Evolutionary conservation across 1,284 basidiomycete genomes (phyloP).

Genomic region (Ustilago nuda): DNA sequence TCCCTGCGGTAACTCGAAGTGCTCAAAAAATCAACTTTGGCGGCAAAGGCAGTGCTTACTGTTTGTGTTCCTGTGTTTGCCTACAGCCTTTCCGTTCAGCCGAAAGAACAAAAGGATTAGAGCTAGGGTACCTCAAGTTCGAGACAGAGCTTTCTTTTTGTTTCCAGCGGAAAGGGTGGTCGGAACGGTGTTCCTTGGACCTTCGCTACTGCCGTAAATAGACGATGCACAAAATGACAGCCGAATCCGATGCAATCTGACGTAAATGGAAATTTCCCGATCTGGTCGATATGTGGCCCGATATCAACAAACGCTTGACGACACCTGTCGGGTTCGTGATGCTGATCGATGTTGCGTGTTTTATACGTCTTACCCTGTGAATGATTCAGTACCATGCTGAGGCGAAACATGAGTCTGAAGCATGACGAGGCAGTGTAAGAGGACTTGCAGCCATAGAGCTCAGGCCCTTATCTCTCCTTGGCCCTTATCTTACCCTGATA

Average conservation of each 20-base stretch:
- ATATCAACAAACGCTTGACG: not conserved
- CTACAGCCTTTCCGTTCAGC: not conserved
- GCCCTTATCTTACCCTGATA: no score
- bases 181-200: not conserved
- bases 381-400: no score
- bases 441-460: no score
- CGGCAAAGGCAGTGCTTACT: no score
- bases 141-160: not conserved
- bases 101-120: not conserved
- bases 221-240: not conserved
- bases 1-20: no score
- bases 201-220: not conserved
- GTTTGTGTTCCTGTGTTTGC: not conserved
- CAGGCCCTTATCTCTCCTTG: no score
- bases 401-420: no score
- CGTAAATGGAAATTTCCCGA: not conserved
- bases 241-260: slow-evolving; percentile 1
- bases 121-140: slow-evolving; percentile 1
- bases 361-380: not conserved
- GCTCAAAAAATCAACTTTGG: no score
- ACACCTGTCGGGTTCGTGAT: not conserved
- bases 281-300: not conserved
- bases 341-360: not conserved
- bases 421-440: no score
- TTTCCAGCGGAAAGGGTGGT: not conserved